Base-by-base conservation (phyloP, 2,329 filamentous ascomycete genomes). In the Cytospora chrysosperma region DNA sequence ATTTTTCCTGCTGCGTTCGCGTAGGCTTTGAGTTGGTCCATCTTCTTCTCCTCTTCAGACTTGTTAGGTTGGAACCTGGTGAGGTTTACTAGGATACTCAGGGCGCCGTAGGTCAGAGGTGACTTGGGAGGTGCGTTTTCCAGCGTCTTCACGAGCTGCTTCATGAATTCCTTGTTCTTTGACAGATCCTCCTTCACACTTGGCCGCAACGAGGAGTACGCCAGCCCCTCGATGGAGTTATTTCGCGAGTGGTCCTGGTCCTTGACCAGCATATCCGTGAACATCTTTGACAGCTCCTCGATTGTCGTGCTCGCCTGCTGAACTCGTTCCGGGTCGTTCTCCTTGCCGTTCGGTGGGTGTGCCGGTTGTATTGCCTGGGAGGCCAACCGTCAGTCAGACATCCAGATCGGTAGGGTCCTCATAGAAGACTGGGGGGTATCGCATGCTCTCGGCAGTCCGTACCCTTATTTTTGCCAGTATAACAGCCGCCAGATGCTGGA, bases 11-110 rank as follows among this genome's bases (percentile, higher is more conserved):
- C 88, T 0, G 92, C 90, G 72, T 96, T 92, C 17, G 95, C 95
- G 71, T 98, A 99, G 2, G 93, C 92, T 79, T 96, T 97, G 52
- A 99, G 84, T 74, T 99, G 91, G 7, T 85, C 85, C 79, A 99
- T 92, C 72, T 91, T 92, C 78, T 94, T 95, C 71, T 97, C 90
- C 75, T 99, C 95, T 67, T 97, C 94, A 0, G 92, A 89, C 49
- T 93, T 81, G 9, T 81, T 80, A 8, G 93, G 93, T 49, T 86
- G 83, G 73, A 96, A 98, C 32, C 85, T 82, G 17, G 92, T 96
- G 58, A 99, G 79, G 72, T 98, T 97, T 61, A 87, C 81, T 68
- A 98, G 84, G 61, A 97, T 90, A 72, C 90, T 96, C 49, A 99
- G 81, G 21, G 88, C 90, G 55, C 94, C 94, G 72, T 96, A 97